Evolutionary conservation across 176 grass and related monocot genomes (phyloP), one percentile per base, ranked within the genome.

Genomic region (Stipa capillata): DNA sequence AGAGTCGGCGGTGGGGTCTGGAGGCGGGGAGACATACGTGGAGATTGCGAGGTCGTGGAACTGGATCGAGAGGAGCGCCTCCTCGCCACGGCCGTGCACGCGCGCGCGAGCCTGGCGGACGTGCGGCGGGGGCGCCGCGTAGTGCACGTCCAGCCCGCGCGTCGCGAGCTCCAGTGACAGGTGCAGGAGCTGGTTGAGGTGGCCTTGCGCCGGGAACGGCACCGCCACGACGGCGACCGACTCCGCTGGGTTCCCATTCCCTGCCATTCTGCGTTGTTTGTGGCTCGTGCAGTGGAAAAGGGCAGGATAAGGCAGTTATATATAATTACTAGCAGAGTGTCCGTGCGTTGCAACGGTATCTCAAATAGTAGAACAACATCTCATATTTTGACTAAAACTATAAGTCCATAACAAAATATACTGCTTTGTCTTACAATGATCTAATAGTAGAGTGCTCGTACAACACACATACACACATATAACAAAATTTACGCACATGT

Each of bases 101-200:
- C 87, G 76, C 25, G 66, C 35, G 27, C 53, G 72, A 18, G 71
- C 76, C 69, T 89, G 86, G 1, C 73, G 79, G 34, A 79, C 33
- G 48, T 91, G 92, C 50, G 37, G 6, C 80, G 50, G 33, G 0
- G 89, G 37, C 57, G 83, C 86, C 53, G 89, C 92, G 76, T 87
- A 94, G 79, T 92, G 74, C 72, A 89, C 86, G 74, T 63, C 1
- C 39, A 83, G 10, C 34, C 78, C 82, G 2, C 76, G 85, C 40
- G 73, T 72, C 2, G 83, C 90, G 64, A 94, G 83, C 55, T 71
- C 44, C 52, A 91, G 63, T 3, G 92, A 79, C n/a, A 94, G 77
- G 66, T 91, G 86, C 42, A 91, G 92, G 51, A 91, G 79, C 73
- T 91, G 92, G 85, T 91, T 91, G 74, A 95, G 87, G 89, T 95